Percentiles rank a stretch among this genome's conserved stretches.
Conservation (phyloP, 345 rosid species). For the Dipteronia dyeriana region DNA sequence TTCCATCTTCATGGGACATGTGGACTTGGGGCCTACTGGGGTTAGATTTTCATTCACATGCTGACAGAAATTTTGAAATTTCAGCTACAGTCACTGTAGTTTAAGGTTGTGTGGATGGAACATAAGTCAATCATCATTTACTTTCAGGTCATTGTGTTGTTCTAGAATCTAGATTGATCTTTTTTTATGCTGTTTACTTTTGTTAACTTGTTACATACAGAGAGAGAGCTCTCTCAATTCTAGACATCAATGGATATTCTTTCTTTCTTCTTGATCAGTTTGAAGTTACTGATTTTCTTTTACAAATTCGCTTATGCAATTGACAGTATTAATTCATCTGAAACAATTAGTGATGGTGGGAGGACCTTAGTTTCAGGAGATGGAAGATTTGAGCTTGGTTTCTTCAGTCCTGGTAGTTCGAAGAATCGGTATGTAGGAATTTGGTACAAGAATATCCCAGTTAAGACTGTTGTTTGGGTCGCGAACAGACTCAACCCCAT, state of each 20-base stretch:
- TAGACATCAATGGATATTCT: background rate
- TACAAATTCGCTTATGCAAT: background rate
- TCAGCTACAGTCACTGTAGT: background rate
- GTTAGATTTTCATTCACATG: no score
- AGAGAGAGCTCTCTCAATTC: background rate
- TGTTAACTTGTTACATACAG: background rate
- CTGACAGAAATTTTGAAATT: background rate
- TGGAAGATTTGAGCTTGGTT: conserved; percentile 21
- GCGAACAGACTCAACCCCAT: conserved; percentile 41
- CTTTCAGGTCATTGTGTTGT: background rate
- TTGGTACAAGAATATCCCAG: conserved; percentile 48
- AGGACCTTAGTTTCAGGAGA: no score
- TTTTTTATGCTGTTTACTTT: background rate
- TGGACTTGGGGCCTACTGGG: no score
- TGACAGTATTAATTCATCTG: conserved; percentile 6
- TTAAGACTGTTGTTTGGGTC: conserved; percentile 39
- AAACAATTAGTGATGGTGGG: background rate
- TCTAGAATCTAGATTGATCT: background rate
- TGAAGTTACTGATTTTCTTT: background rate
- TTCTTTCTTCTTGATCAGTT: background rate
- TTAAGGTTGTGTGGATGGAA: background rate
- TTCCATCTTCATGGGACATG: no score
- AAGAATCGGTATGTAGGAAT: conserved; percentile 48
- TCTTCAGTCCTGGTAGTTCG: conserved; percentile 48
- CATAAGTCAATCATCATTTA: background rate